Conservation (phyloP, 208 protist genomes). For the Blechomonas ayalai region DNA sequence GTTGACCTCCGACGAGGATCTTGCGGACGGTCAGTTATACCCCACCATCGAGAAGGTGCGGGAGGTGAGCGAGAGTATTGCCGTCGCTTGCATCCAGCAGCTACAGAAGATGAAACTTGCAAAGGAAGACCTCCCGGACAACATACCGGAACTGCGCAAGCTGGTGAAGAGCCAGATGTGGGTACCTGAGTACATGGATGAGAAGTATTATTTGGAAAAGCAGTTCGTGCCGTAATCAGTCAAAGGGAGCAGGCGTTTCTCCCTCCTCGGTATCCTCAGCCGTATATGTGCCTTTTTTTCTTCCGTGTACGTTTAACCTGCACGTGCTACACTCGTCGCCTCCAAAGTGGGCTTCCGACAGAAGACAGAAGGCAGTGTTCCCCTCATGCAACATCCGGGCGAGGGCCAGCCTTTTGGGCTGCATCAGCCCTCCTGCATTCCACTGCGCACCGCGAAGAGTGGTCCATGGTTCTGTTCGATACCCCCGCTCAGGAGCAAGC, state of each 20-base stretch:
- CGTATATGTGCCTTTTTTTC: background rate
- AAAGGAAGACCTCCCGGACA: conserved; percentile 23
- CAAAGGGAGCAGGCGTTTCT: background rate
- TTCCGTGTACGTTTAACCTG: no score
- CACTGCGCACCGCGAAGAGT: no score
- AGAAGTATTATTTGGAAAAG: conserved; percentile 59
- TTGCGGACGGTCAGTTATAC: conserved; percentile 29
- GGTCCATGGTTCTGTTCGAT: no score
- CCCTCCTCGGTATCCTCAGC: conserved; percentile 1
- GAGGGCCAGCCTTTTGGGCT: no score
- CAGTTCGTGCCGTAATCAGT: conserved; percentile 27
- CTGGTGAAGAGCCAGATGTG: conserved; percentile 37
- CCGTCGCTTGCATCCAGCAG: conserved; percentile 32
- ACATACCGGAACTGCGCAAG: conserved; percentile 28
- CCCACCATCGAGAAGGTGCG: conserved; percentile 39
- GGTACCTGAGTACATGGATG: conserved; percentile 30
- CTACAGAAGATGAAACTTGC: conserved; percentile 33
- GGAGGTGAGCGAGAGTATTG: conserved; percentile 35
- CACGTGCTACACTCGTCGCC: no score
- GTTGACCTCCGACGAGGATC: conserved; percentile 20
- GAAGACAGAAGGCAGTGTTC: no score
- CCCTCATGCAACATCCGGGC: no score
- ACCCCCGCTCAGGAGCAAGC: no score
- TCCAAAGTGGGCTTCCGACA: no score
- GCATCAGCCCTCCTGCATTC: no score